A percentile compares a stretch with the other conserved stretches of the same genome.
Conservation (phyloP, 2,329 filamentous ascomycete genomes). For the Cryphonectria naterciae region DNA sequence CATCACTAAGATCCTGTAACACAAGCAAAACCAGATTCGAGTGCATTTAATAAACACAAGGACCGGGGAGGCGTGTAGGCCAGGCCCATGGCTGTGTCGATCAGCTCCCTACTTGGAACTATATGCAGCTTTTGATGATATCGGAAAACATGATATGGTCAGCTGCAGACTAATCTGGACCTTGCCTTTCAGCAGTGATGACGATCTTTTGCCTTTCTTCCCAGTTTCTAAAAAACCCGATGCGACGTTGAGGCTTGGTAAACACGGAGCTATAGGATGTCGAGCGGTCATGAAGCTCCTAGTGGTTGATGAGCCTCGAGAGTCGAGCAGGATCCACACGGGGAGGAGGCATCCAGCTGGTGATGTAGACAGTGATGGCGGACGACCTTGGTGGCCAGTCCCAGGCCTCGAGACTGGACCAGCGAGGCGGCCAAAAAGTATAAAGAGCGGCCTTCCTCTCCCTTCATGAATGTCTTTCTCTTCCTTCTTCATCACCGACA, state of each 20-base stretch:
- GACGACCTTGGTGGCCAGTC: not conserved
- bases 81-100: not conserved
- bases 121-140: not conserved
- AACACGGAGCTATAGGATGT: not conserved
- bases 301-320: not conserved
- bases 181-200: not conserved
- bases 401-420: not conserved
- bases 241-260: not conserved
- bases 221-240: not conserved
- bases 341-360: not conserved
- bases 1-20: not conserved
- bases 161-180: not conserved
- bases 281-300: not conserved
- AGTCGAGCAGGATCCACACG: not conserved
- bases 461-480: not conserved
- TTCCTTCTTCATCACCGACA: conserved; percentile 12
- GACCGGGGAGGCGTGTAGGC: not conserved
- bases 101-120: not conserved
- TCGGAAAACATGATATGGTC: too few relatives aligned
- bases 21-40: not conserved
- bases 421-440: conserved; percentile 8
- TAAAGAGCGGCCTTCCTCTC: conserved; percentile 11
- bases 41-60: not conserved
- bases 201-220: not conserved
- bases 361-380: not conserved